These are phyloP conservation scores for Kuraishia floccosa DNA, from an alignment of 805 yeast genomes.

Conservation along the genomic window DNA sequence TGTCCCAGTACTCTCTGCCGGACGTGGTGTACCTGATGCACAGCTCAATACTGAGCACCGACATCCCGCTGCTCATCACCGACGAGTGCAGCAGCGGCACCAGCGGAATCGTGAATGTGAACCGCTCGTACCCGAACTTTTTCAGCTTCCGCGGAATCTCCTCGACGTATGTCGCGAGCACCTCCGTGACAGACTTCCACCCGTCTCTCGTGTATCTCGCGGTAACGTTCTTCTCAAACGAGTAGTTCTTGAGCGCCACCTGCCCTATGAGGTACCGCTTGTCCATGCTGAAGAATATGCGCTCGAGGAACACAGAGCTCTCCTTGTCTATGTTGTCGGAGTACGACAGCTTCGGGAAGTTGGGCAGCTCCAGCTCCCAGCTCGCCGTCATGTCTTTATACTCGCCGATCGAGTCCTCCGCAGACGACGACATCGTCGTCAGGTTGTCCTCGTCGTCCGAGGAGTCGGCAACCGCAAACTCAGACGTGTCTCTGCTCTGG, in stretches of 20 bases:
- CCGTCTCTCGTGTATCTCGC: slow-evolving; percentile 66
- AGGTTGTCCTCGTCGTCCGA: slow-evolving; percentile 9
- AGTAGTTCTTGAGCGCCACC: slow-evolving; percentile 66
- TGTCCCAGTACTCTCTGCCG: slow-evolving; percentile 65
- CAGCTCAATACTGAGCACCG: slow-evolving; percentile 18
- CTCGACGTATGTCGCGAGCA: slow-evolving; percentile 47
- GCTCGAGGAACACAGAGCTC: slow-evolving; percentile 51
- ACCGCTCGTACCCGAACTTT: slow-evolving; percentile 53
- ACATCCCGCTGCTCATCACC: not conserved
- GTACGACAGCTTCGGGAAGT: slow-evolving; percentile 34
- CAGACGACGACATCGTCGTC: slow-evolving; percentile 9
- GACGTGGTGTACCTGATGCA: slow-evolving; percentile 46
- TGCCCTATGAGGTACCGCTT: slow-evolving; percentile 55
- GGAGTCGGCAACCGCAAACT: slow-evolving; percentile 14
- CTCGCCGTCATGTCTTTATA: slow-evolving; percentile 8
- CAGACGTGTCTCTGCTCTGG: slow-evolving; percentile 5
- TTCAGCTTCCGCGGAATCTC: slow-evolving; percentile 41
- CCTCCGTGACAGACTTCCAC: slow-evolving; percentile 70
- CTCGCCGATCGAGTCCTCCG: slow-evolving; percentile 4
- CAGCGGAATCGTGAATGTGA: slow-evolving; percentile 50
- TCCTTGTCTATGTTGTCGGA: slow-evolving; percentile 27
- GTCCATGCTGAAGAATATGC: slow-evolving; percentile 46
- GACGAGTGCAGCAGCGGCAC: slow-evolving; percentile 20
- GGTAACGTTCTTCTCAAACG: slow-evolving; percentile 56
- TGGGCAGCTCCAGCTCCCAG: slow-evolving; percentile 32